Conservation (phyloP, 768 basidiomycete genomes). For the Termitomyces sp. region DNA sequence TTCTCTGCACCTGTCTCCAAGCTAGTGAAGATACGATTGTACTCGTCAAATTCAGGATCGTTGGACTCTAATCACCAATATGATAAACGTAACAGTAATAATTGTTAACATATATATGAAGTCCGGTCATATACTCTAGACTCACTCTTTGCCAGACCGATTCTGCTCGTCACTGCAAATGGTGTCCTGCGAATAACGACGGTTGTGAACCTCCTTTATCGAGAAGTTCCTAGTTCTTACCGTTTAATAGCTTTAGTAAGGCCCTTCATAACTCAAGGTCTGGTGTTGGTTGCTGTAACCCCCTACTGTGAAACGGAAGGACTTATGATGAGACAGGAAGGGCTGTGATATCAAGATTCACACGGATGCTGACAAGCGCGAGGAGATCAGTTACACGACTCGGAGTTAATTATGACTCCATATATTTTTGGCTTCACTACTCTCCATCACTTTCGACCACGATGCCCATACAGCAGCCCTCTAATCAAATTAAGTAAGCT, state of each 20-base stretch:
- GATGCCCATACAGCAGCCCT: slow-evolving; percentile 76
- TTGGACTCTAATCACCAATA: slow-evolving; percentile 47
- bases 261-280: slow-evolving; percentile 63
- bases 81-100: neutral
- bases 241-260: slow-evolving; percentile 7
- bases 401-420: neutral
- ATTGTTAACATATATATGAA: neutral
- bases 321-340: slow-evolving; percentile 11
- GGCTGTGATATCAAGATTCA: slow-evolving; percentile 9
- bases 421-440: neutral
- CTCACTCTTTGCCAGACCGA: slow-evolving; percentile 92
- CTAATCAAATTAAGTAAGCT: slow-evolving; percentile 80
- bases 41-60: slow-evolving; percentile 91
- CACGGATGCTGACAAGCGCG: slow-evolving; percentile 5
- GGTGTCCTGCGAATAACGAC: slow-evolving; percentile 63
- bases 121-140: neutral
- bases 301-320: neutral
- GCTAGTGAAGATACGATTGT: slow-evolving; percentile 65
- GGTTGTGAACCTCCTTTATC: neutral
- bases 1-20: slow-evolving; percentile 84
- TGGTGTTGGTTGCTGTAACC: neutral
- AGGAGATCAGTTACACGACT: neutral
- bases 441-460: slow-evolving; percentile 8
- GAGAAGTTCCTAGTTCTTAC: slow-evolving; percentile 43
- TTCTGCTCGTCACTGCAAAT: slow-evolving; percentile 79